Evolutionary conservation across 345 rosid species (phyloP), one percentile per base, ranked within the genome.

Genomic region (Microthlaspi erraticum): DNA sequence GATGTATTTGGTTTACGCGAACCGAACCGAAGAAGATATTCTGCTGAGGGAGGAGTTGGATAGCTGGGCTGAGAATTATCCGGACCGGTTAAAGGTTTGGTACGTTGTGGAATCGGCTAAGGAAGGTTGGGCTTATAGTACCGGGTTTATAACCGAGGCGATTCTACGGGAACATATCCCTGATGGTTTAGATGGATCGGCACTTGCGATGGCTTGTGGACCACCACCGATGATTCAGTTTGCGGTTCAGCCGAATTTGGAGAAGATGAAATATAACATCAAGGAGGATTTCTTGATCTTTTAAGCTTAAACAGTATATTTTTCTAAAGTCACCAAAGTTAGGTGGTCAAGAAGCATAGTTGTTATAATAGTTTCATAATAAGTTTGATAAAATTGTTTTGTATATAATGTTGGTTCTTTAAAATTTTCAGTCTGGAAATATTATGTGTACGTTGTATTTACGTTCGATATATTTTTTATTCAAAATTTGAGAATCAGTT

Each of bases 171-270:
- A 83, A 23, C 97, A 86, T 55, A 23, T 88, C 1, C 96, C 97
- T 0, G 79, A 72, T 11, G 96, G 96, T 18, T 78, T 81, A 8
- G 74, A 73, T 2, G 95, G 87, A 3, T 65, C 82, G 5, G 6
- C 76, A 1, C 76, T 91, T 26, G 99, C 96, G 0, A 70, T 94
- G 80, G 86, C 91, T 0, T 94, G 97, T 50, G 99, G 99, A 9
- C 97, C 99, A 3, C 99, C 99, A 0, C 91, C 95, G 0, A 91
- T 94, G 99, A 91, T 93, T 64, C 94, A 94, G 65, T 94, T 85
- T 38, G 91, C 95, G 0, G 87, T 91, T 69, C 94, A 88, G 67
- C 97, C 99, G 0, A 89, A 85, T 81, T 72, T 94, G 80, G 97
- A 91, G 83, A 94, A 91, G 83, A 79, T 91, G 96, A 80, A 82